These are phyloP conservation scores for Colletotrichum sp. DNA, from an alignment of 2,329 filamentous ascomycete genomes.

Conservation along the genomic window DNA sequence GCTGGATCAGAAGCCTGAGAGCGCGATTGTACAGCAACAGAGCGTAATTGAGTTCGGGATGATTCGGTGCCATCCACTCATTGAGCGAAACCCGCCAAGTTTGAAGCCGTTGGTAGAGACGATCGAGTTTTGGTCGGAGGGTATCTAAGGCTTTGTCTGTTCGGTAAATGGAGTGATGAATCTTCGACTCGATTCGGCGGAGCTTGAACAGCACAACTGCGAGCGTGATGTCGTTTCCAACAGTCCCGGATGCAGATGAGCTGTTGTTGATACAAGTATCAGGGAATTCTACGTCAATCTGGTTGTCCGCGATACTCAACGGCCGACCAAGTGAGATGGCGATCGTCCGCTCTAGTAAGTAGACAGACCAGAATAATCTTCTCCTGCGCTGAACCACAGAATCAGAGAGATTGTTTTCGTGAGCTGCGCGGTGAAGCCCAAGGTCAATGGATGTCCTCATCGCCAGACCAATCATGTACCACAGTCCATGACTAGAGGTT, in stretches of 20 bases:
- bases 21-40: conserved; percentile 55
- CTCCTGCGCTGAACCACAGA: conserved; percentile 31
- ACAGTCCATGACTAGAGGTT: conserved; percentile 53
- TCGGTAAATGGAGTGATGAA: conserved; percentile 57
- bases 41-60: conserved; percentile 51
- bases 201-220: conserved; percentile 48
- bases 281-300: conserved; percentile 55
- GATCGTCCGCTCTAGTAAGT: conserved; percentile 53
- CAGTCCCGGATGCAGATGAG: conserved; percentile 31
- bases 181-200: conserved; percentile 51
- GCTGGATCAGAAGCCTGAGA: conserved; percentile 54
- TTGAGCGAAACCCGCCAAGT: conserved; percentile 62
- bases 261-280: conserved; percentile 33
- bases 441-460: conserved; percentile 59
- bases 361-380: conserved; percentile 57
- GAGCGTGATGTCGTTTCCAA: conserved; percentile 38
- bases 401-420: conserved; percentile 31
- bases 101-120: conserved; percentile 45
- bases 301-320: conserved; percentile 53
- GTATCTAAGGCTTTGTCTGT: conserved; percentile 48
- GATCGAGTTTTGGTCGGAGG: conserved; percentile 51
- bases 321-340: conserved; percentile 56
- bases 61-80: conserved; percentile 55
- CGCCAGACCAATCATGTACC: conserved; percentile 59
- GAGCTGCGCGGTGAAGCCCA: conserved; percentile 52